A percentile compares a stretch with the other conserved stretches of the same genome.
Conservation (phyloP, 2,329 filamentous ascomycete species). For the Talaromyces islandicus region DNA sequence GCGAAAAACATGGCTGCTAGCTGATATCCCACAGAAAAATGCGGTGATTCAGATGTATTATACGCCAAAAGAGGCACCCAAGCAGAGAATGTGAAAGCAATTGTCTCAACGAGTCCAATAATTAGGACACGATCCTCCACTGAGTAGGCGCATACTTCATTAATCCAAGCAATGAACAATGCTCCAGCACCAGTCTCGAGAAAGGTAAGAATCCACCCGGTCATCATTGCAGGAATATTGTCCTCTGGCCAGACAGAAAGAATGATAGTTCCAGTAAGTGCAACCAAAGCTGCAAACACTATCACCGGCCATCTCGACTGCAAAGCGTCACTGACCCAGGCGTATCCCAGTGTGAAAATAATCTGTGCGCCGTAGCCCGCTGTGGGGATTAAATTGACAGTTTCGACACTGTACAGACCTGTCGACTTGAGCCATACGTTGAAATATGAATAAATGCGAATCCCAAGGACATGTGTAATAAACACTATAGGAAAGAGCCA, state of each 20-base stretch:
- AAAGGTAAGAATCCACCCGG: slow-evolving; percentile 13
- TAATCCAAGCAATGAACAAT: slow-evolving; percentile 35
- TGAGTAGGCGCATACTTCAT: slow-evolving; percentile 41
- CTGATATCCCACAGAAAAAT: slow-evolving; percentile 35
- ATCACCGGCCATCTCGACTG: slow-evolving; percentile 55
- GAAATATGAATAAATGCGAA: slow-evolving; percentile 30
- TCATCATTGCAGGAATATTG: slow-evolving; percentile 12
- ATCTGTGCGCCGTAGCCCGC: slow-evolving; percentile 45
- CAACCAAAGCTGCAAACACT: slow-evolving; percentile 41
- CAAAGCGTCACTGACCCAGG: slow-evolving; percentile 54
- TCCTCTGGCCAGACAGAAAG: slow-evolving; percentile 10
- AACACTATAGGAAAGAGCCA: slow-evolving; percentile 34
- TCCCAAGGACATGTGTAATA: slow-evolving; percentile 29
- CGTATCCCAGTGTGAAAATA: slow-evolving; percentile 51
- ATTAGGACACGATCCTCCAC: slow-evolving; percentile 47
- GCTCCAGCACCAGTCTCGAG: slow-evolving; percentile 11
- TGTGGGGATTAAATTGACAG: slow-evolving; percentile 52
- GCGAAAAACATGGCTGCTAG: slow-evolving; percentile 28
- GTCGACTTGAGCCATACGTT: slow-evolving; percentile 40
- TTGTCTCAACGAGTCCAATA: slow-evolving; percentile 45
- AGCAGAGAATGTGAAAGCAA: slow-evolving; percentile 40
- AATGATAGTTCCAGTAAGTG: slow-evolving; percentile 10
- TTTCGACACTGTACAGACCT: slow-evolving; percentile 38
- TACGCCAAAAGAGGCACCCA: slow-evolving; percentile 40
- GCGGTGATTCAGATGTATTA: slow-evolving; percentile 31